Evolutionary conservation across 2,329 filamentous ascomycete genomes (phyloP), one percentile per base, ranked within the genome.

Genomic region (Aspergillus sp.): DNA sequence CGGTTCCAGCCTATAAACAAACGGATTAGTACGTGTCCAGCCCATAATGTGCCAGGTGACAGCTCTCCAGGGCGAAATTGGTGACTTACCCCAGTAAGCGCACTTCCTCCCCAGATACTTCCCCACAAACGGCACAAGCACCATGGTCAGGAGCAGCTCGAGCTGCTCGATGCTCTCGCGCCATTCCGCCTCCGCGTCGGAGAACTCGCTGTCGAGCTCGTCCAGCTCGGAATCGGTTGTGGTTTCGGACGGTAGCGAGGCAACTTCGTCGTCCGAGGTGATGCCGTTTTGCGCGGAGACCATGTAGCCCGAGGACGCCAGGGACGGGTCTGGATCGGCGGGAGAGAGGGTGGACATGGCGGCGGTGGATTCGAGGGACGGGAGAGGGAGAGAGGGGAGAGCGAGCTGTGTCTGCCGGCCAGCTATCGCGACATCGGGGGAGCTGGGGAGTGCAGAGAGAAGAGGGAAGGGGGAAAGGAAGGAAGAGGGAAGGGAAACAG

Each of bases 71-170:
- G 17, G 3, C 26, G 6, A 7, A 20, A 17, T n/a, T 19, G 28
- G 15, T 22, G 7, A 52, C 60, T 24, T 71, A 95, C 89, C 86
- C 85, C 86, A 95, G 57, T 93, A 95, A 38, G 89, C 89, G 67
- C 88, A 93, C 61, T 86, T 93, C 58, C 91, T 75, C 28, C 91
- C 91, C 59, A 95, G 77, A 64, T 86, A 96, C 64, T 96, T 98
- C 37, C 91, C 91, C 47, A 86, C 68, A 60, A 93, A 95, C 2
- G 91, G 91, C 31, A 98, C 81, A 47, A 96, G 62, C 30, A 96
- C 82, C 86, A 98, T 93, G 13, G 84, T 93, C 55, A 96, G 63
- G 45, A 98, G 70, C 44, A 96, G 70, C 66, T 98, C 86, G 39
- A 98, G 65, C 64, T 98, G 91, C 61, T 95, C 85, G 42, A 98